These are phyloP conservation scores for Termitomyces sp. DNA, from an alignment of 1,284 basidiomycete genomes.

Conservation along the genomic window DNA sequence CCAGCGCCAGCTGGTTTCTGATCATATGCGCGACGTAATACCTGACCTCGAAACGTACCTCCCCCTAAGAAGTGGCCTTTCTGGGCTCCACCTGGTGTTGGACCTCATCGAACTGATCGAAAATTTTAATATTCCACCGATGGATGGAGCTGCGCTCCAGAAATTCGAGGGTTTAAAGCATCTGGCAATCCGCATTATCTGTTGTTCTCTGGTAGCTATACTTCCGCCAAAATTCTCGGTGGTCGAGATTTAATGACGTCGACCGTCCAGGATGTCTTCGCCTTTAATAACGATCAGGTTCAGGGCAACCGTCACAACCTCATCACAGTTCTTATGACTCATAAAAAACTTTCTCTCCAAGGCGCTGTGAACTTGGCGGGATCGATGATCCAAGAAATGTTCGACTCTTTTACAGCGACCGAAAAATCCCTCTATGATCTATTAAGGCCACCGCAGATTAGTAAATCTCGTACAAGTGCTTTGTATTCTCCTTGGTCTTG, in stretches of 20 bases:
- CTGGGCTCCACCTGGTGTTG: slow-evolving; percentile 47
- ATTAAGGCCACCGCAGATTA: slow-evolving; percentile 11
- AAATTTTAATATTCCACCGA: slow-evolving; percentile 37
- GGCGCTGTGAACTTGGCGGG: slow-evolving; percentile 44
- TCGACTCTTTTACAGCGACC: slow-evolving; percentile 33
- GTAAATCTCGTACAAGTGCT: slow-evolving; percentile 10
- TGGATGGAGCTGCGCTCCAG: slow-evolving; percentile 23
- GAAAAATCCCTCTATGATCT: slow-evolving; percentile 25
- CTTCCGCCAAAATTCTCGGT: slow-evolving; percentile 3
- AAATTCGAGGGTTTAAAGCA: slow-evolving; percentile 31
- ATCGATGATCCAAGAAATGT: slow-evolving; percentile 34
- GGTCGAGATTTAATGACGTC: slow-evolving; percentile 9
- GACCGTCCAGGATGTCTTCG: slow-evolving; percentile 41
- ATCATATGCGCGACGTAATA: slow-evolving; percentile 18
- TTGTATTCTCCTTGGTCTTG: slow-evolving; percentile 15
- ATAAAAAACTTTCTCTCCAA: slow-evolving; percentile 39
- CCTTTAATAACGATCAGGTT: slow-evolving; percentile 42
- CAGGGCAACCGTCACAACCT: slow-evolving; percentile 35
- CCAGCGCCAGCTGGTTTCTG: slow-evolving; percentile 20
- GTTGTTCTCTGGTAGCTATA: slow-evolving; percentile 42
- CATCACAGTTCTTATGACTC: slow-evolving; percentile 38
- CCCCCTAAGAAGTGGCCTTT: slow-evolving; percentile 39
- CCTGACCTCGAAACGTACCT: slow-evolving; percentile 46
- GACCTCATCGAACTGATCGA: slow-evolving; percentile 51
- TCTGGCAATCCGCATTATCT: slow-evolving; percentile 41